These are phyloP conservation scores for Solanum chacoense DNA, from an alignment of 305 asterid species.

Conservation along the genomic window DNA sequence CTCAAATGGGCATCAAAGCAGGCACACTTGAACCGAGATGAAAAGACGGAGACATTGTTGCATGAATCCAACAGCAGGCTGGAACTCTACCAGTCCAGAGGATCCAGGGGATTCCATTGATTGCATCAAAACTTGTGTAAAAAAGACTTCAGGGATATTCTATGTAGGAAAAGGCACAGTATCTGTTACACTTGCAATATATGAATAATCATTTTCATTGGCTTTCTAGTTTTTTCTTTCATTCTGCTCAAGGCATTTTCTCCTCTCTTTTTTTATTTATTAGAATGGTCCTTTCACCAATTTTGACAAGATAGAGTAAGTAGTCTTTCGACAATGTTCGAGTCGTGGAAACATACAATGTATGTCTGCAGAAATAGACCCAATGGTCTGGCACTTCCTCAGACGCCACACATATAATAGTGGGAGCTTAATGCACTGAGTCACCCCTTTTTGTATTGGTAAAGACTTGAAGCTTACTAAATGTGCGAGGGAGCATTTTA, in stretches of 20 bases:
- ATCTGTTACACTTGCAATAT: background rate
- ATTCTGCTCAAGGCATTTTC: background rate
- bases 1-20: slow-evolving; percentile 19
- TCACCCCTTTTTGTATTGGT: background rate
- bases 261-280: background rate
- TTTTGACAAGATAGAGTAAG: background rate
- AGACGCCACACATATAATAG: background rate
- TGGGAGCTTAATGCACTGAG: background rate
- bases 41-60: slow-evolving; percentile 1
- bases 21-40: slow-evolving; percentile 11
- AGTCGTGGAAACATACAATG: background rate
- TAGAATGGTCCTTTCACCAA: background rate
- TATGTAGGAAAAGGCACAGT: background rate
- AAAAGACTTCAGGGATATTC: background rate
- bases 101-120: slow-evolving; percentile 5
- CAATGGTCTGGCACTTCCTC: background rate
- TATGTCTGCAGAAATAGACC: background rate
- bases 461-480: background rate
- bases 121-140: background rate
- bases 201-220: background rate
- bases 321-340: background rate
- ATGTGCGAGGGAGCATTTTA: background rate
- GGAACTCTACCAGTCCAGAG: slow-evolving; percentile 11
- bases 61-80: background rate
- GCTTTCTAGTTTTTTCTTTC: background rate